Evolutionary conservation across 306 rosid genomes (phyloP), one percentile per base, ranked within the genome.

Genomic region (Trifolium dubium): DNA sequence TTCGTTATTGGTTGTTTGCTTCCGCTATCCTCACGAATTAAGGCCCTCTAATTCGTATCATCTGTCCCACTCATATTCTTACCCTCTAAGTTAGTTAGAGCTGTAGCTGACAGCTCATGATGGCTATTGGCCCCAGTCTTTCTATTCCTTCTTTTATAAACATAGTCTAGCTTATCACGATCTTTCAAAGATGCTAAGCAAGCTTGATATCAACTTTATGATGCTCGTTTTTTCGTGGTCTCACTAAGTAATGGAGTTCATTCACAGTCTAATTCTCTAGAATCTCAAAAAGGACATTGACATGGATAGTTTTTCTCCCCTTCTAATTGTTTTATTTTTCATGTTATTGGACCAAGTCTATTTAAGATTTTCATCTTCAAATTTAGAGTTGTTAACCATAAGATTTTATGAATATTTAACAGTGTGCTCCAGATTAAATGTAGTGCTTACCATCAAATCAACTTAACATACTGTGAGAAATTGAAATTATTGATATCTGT

Each of bases 371-470:
- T 41, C 34, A 35, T 53, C 23, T 56, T 46, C 49, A 41, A 64
- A 39, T 73, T 66, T 56, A 66, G 73, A 58, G 54, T 11, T 37
- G 65, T 56, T 65, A 64, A 62, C 69, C 23, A 10, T 62, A 30
- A 54, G 40, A 67, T 39, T 60, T 60, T 68, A 17, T 43, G 35
- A 34, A 29, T 46, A 47, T 43, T 70, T 74, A 64, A 49, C 12
- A 23, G 7, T 77, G 46, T 53, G n/a, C 40, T 51, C 44, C 75
- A 50, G 72, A 43, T 66, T 72, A 61, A 41, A 71, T n/a, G 50
- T 60, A 32, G 71, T 70, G 12, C 9, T 43, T 41, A 58, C 75
- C 63, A 61, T 32, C 34, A 61, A 65, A 39, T 67, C 30, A 67
- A 67, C 49, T 58, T 18, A 15, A 55, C 43, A 17, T 8, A 10